A percentile compares a stretch with the other conserved stretches of the same genome.
Evolutionary conservation across 345 rosid genomes (phyloP).

Genomic region (Arabidopsis suecica): DNA sequence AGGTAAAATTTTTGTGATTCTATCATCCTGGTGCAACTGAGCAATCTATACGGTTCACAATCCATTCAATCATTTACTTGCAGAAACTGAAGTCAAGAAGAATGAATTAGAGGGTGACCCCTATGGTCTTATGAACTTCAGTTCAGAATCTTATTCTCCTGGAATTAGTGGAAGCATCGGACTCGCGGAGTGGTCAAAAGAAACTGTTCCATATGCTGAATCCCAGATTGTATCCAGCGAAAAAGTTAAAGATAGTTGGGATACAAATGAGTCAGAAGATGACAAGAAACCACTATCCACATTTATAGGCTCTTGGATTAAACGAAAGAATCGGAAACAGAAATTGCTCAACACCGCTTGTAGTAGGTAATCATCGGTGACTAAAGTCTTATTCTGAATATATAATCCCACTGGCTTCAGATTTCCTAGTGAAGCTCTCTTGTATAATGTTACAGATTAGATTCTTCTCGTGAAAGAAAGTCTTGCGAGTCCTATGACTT

Average conservation of each 20-base stretch:
- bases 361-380: constrained; percentile 39
- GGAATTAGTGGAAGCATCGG: constrained; percentile 58
- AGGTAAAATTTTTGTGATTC: constrained; percentile 48
- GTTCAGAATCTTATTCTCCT: constrained; percentile 76
- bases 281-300: constrained; percentile 56
- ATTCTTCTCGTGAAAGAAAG: constrained; percentile 38
- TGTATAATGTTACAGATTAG: constrained; percentile 35
- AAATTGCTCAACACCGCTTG: constrained; percentile 57
- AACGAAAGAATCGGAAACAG: constrained; percentile 47
- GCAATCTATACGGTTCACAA: not conserved
- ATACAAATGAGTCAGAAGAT: constrained; percentile 48
- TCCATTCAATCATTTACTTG: constrained; percentile 20
- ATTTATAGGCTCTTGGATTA: constrained; percentile 40
- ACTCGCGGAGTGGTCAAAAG: constrained; percentile 58
- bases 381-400: constrained; percentile 28
- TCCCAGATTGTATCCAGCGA: constrained; percentile 45
- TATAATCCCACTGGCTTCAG: constrained; percentile 43
- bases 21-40: constrained; percentile 19
- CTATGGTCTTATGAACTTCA: constrained; percentile 45
- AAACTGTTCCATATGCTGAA: constrained; percentile 49
- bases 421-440: constrained; percentile 37
- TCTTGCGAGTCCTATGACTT: constrained; percentile 46
- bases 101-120: constrained; percentile 51
- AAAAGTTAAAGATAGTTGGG: constrained; percentile 34
- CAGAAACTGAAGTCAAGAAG: constrained; percentile 70